phyloP scores from a whole-genome alignment of 1,284 basidiomycete species.

The Boletus semigastroideus region DNA sequence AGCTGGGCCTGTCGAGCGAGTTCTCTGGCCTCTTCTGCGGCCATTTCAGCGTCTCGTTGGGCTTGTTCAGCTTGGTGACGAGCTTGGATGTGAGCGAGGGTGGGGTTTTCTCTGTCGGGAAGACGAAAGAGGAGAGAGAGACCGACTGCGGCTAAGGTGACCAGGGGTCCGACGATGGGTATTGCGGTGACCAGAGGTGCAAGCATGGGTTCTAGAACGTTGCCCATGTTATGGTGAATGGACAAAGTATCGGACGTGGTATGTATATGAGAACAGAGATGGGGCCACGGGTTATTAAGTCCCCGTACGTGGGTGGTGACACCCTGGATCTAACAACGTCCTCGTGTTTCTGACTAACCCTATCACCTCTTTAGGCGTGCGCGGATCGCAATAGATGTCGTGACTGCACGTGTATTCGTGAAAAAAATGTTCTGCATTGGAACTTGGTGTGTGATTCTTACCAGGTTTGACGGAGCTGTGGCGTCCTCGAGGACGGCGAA shows the following conservation, averaged over 20 bases:
- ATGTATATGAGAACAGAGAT: not conserved
- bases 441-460: not conserved
- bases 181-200: not conserved
- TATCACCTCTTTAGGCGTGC: not conserved
- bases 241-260: too few species aligned
- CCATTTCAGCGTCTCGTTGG: constrained; percentile 6
- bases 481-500: too few species aligned
- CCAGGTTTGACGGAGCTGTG: too few species aligned
- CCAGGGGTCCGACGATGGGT: not conserved
- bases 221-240: not conserved
- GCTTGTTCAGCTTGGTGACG: not conserved
- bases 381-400: not conserved
- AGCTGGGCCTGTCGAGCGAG: not conserved
- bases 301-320: not conserved
- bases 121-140: not conserved
- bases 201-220: not conserved
- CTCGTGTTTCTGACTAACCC: not conserved
- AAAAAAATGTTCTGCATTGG: too few species aligned
- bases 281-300: not conserved
- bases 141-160: not conserved
- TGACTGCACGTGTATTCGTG: too few species aligned
- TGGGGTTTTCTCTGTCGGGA: not conserved
- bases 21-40: constrained; percentile 5
- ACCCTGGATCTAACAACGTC: not conserved
- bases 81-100: not conserved